Evolutionary conservation across 1,284 basidiomycete genomes (phyloP).

Genomic region (Ceratobasidium sp.): DNA sequence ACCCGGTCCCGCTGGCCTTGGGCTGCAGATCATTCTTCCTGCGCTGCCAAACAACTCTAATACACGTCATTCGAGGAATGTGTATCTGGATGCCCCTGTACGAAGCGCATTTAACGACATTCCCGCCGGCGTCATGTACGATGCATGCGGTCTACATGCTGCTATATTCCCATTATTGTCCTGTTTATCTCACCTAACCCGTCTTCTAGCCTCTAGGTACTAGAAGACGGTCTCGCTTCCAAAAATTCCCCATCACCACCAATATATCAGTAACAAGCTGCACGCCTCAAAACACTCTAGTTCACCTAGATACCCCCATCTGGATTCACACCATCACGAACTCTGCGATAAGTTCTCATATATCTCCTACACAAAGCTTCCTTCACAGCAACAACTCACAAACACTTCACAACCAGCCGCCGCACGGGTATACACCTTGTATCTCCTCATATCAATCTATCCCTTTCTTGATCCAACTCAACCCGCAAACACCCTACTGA

Average conservation of each 20-base stretch:
- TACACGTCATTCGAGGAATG: not conserved
- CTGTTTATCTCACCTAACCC: not conserved
- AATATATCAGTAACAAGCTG: not conserved
- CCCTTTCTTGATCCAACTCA: slow-evolving; percentile 9
- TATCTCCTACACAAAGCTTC: not conserved
- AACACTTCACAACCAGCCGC: no score
- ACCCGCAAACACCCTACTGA: not conserved
- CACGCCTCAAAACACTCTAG: no score
- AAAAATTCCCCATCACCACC: slow-evolving; percentile 1
- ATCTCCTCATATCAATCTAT: slow-evolving; percentile 5
- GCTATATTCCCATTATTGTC: not conserved
- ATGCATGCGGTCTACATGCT: not conserved
- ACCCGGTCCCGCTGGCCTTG: not conserved
- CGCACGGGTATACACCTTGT: not conserved
- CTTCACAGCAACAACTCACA: not conserved
- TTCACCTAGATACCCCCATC: no score
- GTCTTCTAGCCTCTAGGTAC: slow-evolving; percentile 6
- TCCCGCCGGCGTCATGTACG: not conserved
- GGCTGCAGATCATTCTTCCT: slow-evolving; percentile 25
- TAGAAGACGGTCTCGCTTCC: not conserved
- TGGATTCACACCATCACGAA: no score
- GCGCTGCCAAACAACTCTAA: not conserved
- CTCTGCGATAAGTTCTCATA: no score
- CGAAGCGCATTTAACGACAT: not conserved
- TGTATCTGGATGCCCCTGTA: not conserved